Evolutionary conservation across 768 basidiomycete species (phyloP), one percentile per base, ranked within the genome.

Genomic region (Neoboletus subvelutipes): DNA sequence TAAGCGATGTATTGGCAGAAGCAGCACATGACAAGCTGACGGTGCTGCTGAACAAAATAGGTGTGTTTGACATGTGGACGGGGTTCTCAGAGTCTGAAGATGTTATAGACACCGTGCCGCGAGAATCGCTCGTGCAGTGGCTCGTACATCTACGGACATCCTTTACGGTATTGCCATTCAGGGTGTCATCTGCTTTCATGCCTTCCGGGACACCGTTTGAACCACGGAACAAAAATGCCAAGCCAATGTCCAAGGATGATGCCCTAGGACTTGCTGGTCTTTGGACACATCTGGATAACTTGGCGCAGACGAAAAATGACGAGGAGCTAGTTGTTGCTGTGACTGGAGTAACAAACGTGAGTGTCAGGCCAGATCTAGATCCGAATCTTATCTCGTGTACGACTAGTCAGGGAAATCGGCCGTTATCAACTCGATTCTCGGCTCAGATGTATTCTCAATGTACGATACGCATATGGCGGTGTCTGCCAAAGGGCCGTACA

Each of bases 11-110:
- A 22, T 70, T 86, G 47, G 72, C 75, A 20, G 71, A 71, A 36
- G 60, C 75, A 43, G 76, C 69, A 43, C 69, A 58, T 40, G 81
- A 71, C 57, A 80, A 80, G 64, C 72, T 88, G 13, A 63, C 87
- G 20, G 72, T 94, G n/a, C 77, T 95, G 18, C 71, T 97, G 52
- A 95, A 89, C 71, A 97, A 97, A 77, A 87, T 88, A 61, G 94
- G 94, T 92, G 63, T 55, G 87, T 78, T 47, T 34, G 37, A 49
- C 53, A 22, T 33, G 46, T 37, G 28, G 36, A 34, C 52, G 33
- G 26, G 41, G 20, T 47, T 37, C 13, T 29, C 51, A 20, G 20
- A 28, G 28, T 61, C 50, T 54, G 41, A 18, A 36, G 29, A 45
- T 50, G 51, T 41, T 37, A 41, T 61, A 95, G 94, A 96, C 70